Base-by-base conservation (phyloP, 2,329 filamentous ascomycete species). In the Ceratocystiopsis sp. region DNA sequence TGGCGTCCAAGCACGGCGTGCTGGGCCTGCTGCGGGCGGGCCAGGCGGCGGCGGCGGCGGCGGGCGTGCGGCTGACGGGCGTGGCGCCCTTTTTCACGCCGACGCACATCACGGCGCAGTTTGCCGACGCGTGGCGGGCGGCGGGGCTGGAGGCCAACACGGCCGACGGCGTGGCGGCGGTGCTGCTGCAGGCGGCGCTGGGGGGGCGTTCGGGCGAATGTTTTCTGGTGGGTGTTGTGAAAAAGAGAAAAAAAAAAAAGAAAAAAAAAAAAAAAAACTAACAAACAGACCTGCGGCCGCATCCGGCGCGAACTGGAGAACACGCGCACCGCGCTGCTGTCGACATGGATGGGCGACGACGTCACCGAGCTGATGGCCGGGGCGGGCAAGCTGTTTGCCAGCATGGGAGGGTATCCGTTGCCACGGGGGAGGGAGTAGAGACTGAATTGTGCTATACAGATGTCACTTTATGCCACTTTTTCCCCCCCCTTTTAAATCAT, bases 1-100 rank as follows among this genome's bases (percentile, higher is more conserved):
- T 80, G 53, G 74, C 77, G 1, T 73, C 69, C 37, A 83, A 83
- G 55, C 76, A 71, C 37, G 51, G 45, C 32, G 47, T 52, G 11
- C 44, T 52, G 6, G 47, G 49, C 6, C 25, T 53, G 46, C 45
- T 48, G 38, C 40, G 46, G 11, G 41, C 46, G 11, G 17, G 33
- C 33, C 40, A 38, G 9, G 7, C 40, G 9, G 19, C 40, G 13
- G 60, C 63, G 10, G 48, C 51, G 1, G 42, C 56, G 37, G 43
- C 56, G 3, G 49, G 52, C 29, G 54, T 67, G 9, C 51, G 61
- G 10, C 52, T 65, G 16, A 67, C 65, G 48, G 61, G 56, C 1
- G 52, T 67, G 10, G 63, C 61, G 2, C 63, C 64, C 3, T 66
- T 64, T 47, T 56, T 64, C 39, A 67, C 64, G 2, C 61, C 61